Evolutionary conservation across 2,329 filamentous ascomycete genomes (phyloP).

Genomic region (Pseudogymnoascus sp.): DNA sequence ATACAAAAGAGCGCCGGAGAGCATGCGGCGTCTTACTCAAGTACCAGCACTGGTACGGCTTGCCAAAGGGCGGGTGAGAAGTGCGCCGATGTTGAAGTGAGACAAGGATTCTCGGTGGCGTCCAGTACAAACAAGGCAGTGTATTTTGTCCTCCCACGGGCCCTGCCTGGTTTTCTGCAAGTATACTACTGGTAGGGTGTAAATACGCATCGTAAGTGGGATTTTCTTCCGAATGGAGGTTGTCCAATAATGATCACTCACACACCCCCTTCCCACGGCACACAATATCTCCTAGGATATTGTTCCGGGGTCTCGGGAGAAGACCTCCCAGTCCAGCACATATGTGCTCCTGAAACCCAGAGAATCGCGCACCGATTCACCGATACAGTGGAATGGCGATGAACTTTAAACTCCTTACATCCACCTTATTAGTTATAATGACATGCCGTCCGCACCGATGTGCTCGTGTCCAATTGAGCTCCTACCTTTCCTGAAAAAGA

Average conservation of each 20-base stretch:
- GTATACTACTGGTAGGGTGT: neutral
- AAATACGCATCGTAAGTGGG: neutral
- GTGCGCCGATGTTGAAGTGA: neutral
- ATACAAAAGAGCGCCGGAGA: neutral
- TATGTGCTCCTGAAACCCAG: neutral
- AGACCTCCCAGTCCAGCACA: neutral
- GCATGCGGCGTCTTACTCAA: neutral
- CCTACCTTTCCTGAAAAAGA: neutral
- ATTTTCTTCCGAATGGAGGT: neutral
- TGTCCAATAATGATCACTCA: neutral
- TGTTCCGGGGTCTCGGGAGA: neutral
- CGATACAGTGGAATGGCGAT: neutral
- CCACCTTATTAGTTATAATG: neutral
- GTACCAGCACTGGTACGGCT: neutral
- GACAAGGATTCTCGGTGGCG: neutral
- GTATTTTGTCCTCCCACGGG: neutral
- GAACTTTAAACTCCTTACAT: neutral
- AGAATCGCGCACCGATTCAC: neutral
- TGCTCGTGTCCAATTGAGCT: neutral
- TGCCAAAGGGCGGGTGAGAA: neutral
- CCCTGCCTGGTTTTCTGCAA: neutral
- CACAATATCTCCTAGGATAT: neutral
- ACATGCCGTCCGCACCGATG: neutral
- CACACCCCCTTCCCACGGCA: neutral
- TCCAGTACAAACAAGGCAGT: neutral